Evolutionary conservation across 495 filamentous ascomycete species (phyloP).

Genomic region (Neurospora sp.): DNA sequence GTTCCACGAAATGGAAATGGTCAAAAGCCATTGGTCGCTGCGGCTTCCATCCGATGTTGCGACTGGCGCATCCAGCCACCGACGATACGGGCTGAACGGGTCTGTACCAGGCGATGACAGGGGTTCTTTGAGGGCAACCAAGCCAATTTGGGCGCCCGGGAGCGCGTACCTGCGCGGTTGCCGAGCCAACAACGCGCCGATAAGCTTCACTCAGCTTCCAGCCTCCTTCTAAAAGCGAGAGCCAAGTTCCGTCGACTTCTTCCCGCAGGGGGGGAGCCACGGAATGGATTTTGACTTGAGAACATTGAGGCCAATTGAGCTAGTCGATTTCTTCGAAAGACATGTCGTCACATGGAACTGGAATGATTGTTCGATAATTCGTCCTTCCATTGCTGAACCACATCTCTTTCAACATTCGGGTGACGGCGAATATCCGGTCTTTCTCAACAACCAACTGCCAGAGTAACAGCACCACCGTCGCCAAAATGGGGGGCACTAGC

Average conservation of each 20-base stretch:
- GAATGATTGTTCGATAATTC: not conserved
- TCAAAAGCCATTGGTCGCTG: not conserved
- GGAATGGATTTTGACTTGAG: not conserved
- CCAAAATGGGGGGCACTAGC: constrained; percentile 45
- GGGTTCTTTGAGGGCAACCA: not conserved
- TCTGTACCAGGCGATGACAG: not conserved
- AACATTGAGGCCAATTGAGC: not conserved
- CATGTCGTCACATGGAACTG: not conserved
- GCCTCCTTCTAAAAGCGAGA: not conserved
- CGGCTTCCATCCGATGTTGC: not conserved
- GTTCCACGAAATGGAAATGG: not conserved
- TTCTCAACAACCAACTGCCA: not conserved
- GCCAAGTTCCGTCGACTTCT: not conserved
- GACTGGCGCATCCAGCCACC: not conserved
- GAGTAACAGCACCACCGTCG: not conserved
- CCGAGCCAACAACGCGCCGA: constrained; percentile 3
- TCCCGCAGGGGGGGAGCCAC: not conserved
- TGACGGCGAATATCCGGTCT: not conserved
- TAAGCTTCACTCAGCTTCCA: not conserved
- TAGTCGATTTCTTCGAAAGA: not conserved
- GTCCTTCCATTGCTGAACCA: not conserved
- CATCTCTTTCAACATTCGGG: not conserved
- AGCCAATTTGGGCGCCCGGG: not conserved
- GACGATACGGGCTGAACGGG: not conserved
- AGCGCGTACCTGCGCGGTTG: constrained; percentile 2